Evolutionary conservation across 2,329 filamentous ascomycete species (phyloP), one percentile per base, ranked within the genome.

Genomic region (Sporothrix globosa): DNA sequence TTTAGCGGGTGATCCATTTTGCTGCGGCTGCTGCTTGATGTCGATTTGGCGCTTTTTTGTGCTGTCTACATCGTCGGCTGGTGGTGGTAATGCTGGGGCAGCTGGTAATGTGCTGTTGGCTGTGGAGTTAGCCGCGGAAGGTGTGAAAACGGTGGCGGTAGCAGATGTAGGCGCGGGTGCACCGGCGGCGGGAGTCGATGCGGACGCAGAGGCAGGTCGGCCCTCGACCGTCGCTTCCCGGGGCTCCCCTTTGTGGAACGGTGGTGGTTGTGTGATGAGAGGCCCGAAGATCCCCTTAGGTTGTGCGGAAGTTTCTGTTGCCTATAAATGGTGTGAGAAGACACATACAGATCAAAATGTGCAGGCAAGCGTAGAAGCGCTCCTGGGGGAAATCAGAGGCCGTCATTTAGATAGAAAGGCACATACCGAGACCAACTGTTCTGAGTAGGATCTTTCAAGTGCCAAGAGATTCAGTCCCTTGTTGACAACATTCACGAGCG

Each of bases 401-500:
- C 13, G 13, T 44, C 9, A 17, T 13, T 9, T 27, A 21, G 58
- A 34, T 17, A 63, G 1, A 11, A 44, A 46, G 24, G 53, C 46
- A 72, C 76, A 75, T 84, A 88, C 86, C 83, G 84, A 24, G 19
- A n/a, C 80, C 75, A 81, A 80, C 69, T 80, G 79, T 75, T 81
- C 80, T 77, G 82, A 58, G 11, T 69, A 69, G 67, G 75, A 83
- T 75, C 87, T 82, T 78, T 90, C 86, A 69, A 87, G 82, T 63
- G 84, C 85, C 77, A 86, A 82, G 79, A 88, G 90, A 75, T 88
- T 79, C 67, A 90, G 83, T 71, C 88, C 88, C 79, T 87, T 86
- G 79, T 90, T 89, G 74, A 90, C 80, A 73, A 89, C 82, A 71
- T 84, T 84, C 71, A 90, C 86, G 76, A 90, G 82, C 75, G 88